phyloP scores from a whole-genome alignment of 768 basidiomycete species.

The Tulasnella sp. region DNA sequence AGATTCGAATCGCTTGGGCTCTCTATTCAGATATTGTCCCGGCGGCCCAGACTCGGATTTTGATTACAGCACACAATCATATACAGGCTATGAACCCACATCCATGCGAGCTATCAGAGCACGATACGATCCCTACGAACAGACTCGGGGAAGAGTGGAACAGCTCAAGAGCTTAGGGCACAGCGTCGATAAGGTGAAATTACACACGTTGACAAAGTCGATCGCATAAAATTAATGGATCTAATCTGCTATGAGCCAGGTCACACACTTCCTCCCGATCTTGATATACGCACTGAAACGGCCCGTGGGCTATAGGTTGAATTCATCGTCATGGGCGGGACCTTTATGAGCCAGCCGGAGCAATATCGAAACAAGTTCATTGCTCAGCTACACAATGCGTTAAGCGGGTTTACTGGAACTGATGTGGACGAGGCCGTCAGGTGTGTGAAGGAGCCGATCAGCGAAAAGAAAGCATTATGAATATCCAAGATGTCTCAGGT shows the following conservation, averaged over 20 bases:
- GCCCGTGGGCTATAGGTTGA: conserved; percentile 45
- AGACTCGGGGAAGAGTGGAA: conserved; percentile 89
- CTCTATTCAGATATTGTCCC: conserved; percentile 69
- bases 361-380: conserved; percentile 89
- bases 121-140: conserved; percentile 93
- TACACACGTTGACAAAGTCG: neutral
- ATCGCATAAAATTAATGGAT: too few species aligned
- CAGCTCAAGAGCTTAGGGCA: conserved; percentile 94
- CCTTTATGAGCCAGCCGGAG: conserved; percentile 99
- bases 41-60: conserved; percentile 99
- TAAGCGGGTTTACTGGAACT: conserved; percentile 86
- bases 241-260: too few species aligned
- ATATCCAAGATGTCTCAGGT: conserved; percentile 36
- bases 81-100: conserved; percentile 92
- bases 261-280: too few species aligned
- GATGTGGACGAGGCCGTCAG: conserved; percentile 94
- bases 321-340: conserved; percentile 96
- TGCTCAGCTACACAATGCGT: conserved; percentile 91
- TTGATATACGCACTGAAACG: neutral
- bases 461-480: neutral
- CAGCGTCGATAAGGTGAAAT: conserved; percentile 90
- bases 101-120: conserved; percentile 99
- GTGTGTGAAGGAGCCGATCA: conserved; percentile 29
- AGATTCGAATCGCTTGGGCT: neutral
- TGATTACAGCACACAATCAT: conserved; percentile 96